Percentiles rank a stretch among this genome's conserved stretches.
phyloP scores from a whole-genome alignment of 768 basidiomycete genomes.

The Termitomyces sp. region DNA sequence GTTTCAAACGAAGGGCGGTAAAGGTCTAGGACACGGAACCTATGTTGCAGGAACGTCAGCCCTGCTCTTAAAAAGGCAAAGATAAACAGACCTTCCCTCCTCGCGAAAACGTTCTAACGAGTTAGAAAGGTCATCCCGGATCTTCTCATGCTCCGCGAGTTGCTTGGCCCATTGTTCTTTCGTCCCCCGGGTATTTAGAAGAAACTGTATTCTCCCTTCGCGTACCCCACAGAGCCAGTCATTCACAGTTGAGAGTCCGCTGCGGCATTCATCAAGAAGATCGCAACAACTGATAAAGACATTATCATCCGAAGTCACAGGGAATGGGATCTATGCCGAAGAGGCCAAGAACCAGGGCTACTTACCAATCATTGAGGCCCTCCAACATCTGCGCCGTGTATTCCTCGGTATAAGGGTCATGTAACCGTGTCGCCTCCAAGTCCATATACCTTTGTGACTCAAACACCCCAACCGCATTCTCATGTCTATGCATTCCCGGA shows the following conservation, averaged over 20 bases:
- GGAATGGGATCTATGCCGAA: too few species aligned
- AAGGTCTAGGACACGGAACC: slow-evolving; percentile 56
- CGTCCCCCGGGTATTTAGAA: slow-evolving; percentile 29
- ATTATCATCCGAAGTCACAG: neutral
- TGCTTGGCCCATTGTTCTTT: slow-evolving; percentile 30
- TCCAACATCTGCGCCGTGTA: slow-evolving; percentile 41
- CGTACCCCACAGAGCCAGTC: slow-evolving; percentile 50
- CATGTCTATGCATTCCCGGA: slow-evolving; percentile 35
- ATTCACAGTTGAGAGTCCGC: slow-evolving; percentile 38
- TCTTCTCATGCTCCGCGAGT: slow-evolving; percentile 35
- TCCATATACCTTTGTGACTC: slow-evolving; percentile 71
- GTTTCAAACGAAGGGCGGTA: slow-evolving; percentile 53
- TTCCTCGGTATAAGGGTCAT: slow-evolving; percentile 45
- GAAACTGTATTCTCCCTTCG: slow-evolving; percentile 35
- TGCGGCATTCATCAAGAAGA: slow-evolving; percentile 44
- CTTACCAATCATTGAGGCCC: slow-evolving; percentile 45
- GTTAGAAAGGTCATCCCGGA: slow-evolving; percentile 34
- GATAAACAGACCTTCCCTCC: slow-evolving; percentile 44
- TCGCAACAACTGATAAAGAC: slow-evolving; percentile 42
- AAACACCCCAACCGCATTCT: slow-evolving; percentile 69
- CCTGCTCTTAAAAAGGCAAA: neutral
- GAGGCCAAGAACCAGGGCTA: neutral
- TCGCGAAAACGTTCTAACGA: slow-evolving; percentile 46
- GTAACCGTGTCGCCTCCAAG: slow-evolving; percentile 54
- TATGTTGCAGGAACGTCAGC: slow-evolving; percentile 13